Evolutionary conservation across 108 stramenopile species (phyloP).

Genomic region (Mayamaea pseudoterrestris): DNA sequence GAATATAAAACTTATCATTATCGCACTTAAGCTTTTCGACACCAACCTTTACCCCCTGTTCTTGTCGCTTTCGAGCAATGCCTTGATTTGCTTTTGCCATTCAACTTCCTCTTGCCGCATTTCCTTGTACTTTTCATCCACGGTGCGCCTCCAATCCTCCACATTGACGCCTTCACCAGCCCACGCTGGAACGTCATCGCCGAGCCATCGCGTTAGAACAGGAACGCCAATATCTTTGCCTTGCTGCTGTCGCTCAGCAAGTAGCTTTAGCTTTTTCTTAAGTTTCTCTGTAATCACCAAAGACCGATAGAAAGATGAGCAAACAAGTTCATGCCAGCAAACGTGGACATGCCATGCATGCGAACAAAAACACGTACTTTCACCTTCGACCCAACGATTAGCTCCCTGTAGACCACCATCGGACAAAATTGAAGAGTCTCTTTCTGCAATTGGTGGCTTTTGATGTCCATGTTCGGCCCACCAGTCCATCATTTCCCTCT

Average conservation of each 20-base stretch:
- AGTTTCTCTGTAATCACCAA: too few relatives aligned
- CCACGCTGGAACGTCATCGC: slow-evolving; percentile 51
- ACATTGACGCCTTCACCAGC: slow-evolving; percentile 15
- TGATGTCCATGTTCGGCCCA: background rate
- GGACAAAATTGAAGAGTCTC: background rate
- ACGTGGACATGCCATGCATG: too few relatives aligned
- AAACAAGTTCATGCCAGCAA: too few relatives aligned
- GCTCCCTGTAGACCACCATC: background rate
- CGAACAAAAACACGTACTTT: too few relatives aligned
- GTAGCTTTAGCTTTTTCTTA: slow-evolving; percentile 28
- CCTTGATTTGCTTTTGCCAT: slow-evolving; percentile 24
- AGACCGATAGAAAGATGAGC: too few relatives aligned
- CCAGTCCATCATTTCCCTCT: slow-evolving; percentile 2
- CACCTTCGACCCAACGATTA: slow-evolving; percentile 8
- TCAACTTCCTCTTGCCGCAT: slow-evolving; percentile 39
- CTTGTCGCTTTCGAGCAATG: slow-evolving; percentile 6
- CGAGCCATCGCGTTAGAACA: slow-evolving; percentile 42
- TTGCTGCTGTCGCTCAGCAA: slow-evolving; percentile 28
- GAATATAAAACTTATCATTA: too few relatives aligned
- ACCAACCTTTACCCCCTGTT: background rate
- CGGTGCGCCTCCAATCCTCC: slow-evolving; percentile 31
- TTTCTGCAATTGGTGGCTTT: background rate
- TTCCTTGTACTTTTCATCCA: slow-evolving; percentile 30
- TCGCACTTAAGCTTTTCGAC: too few relatives aligned
- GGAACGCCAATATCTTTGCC: slow-evolving; percentile 48